Percentiles rank a stretch among this genome's conserved stretches.
phyloP scores from a whole-genome alignment of 495 filamentous ascomycete genomes.

The Evansstolkia leycettana region DNA sequence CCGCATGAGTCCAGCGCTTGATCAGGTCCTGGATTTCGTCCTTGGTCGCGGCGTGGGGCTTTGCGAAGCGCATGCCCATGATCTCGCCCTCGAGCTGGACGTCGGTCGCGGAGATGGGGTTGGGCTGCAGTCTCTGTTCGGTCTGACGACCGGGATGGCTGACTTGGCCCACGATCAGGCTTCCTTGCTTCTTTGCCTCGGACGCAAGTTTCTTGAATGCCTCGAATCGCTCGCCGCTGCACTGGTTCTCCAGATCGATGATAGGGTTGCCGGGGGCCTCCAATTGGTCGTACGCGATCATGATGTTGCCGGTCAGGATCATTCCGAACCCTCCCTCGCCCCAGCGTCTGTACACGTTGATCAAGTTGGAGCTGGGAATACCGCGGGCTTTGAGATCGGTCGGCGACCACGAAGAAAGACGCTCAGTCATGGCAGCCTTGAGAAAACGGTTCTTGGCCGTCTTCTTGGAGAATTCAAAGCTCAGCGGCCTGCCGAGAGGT shows the following conservation, averaged over 20 bases:
- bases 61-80: constrained; percentile 35
- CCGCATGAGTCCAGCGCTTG: constrained; percentile 40
- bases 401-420: constrained; percentile 42
- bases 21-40: constrained; percentile 38
- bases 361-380: constrained; percentile 42
- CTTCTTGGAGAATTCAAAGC: constrained; percentile 43
- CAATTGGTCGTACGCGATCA: constrained; percentile 46
- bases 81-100: constrained; percentile 37
- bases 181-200: constrained; percentile 38
- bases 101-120: constrained; percentile 49
- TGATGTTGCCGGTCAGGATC: constrained; percentile 51
- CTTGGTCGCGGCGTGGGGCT: constrained; percentile 33
- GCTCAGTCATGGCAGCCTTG: constrained; percentile 54
- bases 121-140: constrained; percentile 28
- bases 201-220: constrained; percentile 40
- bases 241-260: constrained; percentile 33
- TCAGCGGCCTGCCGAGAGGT: constrained; percentile 41
- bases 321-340: constrained; percentile 44
- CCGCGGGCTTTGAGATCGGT: constrained; percentile 36
- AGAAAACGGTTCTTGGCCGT: constrained; percentile 47
- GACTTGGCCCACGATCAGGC: constrained; percentile 45
- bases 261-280: constrained; percentile 46
- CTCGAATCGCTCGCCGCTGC: constrained; percentile 44
- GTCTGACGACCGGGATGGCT: constrained; percentile 53
- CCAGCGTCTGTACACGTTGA: constrained; percentile 48